Evolutionary conservation across 768 basidiomycete genomes (phyloP).

Genomic region (Trametes sanguinea): DNA sequence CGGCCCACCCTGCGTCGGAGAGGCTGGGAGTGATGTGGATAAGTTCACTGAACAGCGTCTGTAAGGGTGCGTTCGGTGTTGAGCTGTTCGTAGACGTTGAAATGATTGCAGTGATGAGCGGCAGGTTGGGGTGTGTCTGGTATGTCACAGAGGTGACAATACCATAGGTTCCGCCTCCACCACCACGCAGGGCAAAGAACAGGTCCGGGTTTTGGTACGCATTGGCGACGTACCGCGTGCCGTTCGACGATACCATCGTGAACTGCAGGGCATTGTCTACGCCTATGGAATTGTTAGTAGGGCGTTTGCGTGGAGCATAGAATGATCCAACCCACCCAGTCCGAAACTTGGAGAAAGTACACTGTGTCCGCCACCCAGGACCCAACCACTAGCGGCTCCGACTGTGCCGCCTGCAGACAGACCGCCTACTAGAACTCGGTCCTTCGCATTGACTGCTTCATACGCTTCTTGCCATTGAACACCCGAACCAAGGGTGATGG

Average conservation of each 20-base stretch:
- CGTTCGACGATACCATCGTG: slow-evolving; percentile 56
- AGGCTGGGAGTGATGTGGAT: slow-evolving; percentile 8
- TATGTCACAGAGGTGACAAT: slow-evolving; percentile 49
- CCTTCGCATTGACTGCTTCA: slow-evolving; percentile 5
- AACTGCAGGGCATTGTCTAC: slow-evolving; percentile 38
- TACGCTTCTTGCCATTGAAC: slow-evolving; percentile 15
- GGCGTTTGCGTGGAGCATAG: neutral
- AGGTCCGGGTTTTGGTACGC: slow-evolving; percentile 49
- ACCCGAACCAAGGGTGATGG: slow-evolving; percentile 39
- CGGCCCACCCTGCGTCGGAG: slow-evolving; percentile 17
- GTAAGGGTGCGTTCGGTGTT: slow-evolving; percentile 1
- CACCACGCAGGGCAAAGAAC: slow-evolving; percentile 53
- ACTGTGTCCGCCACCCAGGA: slow-evolving; percentile 35
- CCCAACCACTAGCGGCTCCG: slow-evolving; percentile 51
- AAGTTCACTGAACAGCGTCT: slow-evolving; percentile 6
- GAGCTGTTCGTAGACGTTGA: slow-evolving; percentile 15
- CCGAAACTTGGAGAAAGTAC: slow-evolving; percentile 33
- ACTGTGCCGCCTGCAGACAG: slow-evolving; percentile 37
- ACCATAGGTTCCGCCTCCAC: slow-evolving; percentile 41
- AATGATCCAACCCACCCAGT: slow-evolving; percentile 26
- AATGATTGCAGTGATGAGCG: slow-evolving; percentile 36
- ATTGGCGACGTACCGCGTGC: slow-evolving; percentile 45
- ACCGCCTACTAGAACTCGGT: slow-evolving; percentile 6
- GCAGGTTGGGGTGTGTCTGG: slow-evolving; percentile 41
- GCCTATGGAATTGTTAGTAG: slow-evolving; percentile 18